Percentiles rank a stretch among this genome's conserved stretches.
Conservation (phyloP, 179 eudicot species). For the Silene noctiflora region DNA sequence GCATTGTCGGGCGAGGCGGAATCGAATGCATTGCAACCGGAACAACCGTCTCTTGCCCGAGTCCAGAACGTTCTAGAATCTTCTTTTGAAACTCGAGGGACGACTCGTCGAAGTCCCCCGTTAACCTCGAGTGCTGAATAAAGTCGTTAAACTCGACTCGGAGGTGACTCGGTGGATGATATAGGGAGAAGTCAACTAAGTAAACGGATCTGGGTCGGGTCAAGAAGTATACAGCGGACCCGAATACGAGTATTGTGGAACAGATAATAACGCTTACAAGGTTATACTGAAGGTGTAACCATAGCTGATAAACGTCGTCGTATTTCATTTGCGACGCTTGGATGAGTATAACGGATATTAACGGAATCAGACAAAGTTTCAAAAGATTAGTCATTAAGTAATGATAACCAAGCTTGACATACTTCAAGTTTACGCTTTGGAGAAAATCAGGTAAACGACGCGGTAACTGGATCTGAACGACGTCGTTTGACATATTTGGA, state of each 20-base stretch:
- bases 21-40: conserved; percentile 59
- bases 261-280: conserved; percentile 38
- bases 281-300: conserved; percentile 55
- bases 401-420: conserved; percentile 70
- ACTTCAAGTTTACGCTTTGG: conserved; percentile 53
- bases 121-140: conserved; percentile 41
- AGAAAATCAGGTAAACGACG: conserved; percentile 64
- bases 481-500: conserved; percentile 13
- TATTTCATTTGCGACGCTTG: conserved; percentile 52
- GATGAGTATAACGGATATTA: conserved; percentile 30
- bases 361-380: conserved; percentile 52
- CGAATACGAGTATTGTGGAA: conserved; percentile 44
- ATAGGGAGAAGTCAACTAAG: conserved; percentile 60
- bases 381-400: conserved; percentile 52
- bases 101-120: conserved; percentile 54
- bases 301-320: conserved; percentile 47
- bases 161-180: conserved; percentile 39
- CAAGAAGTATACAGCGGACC: conserved; percentile 53
- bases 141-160: conserved; percentile 36
- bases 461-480: conserved; percentile 34
- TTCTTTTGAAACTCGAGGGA: conserved; percentile 64
- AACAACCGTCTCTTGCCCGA: conserved; percentile 65
- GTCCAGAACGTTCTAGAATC: conserved; percentile 59
- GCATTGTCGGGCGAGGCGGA: conserved; percentile 60
- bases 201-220: conserved; percentile 60